These are phyloP conservation scores for Aspergillus ostianus DNA, from an alignment of 495 filamentous ascomycete species.

Conservation along the genomic window DNA sequence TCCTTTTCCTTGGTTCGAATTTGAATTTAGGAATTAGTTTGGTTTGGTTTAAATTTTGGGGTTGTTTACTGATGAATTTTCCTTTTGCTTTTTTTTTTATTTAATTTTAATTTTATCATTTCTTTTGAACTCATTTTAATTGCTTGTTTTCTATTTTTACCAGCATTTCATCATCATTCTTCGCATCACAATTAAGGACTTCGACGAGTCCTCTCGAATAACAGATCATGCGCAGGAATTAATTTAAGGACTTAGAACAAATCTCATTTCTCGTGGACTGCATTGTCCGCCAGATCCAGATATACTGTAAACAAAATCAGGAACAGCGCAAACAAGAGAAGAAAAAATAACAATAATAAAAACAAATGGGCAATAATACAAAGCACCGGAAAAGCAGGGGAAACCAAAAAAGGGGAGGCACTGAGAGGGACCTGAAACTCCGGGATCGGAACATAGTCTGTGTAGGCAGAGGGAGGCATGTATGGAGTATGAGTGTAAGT, in stretches of 20 bases:
- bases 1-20: constrained; percentile 7
- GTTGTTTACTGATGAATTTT: constrained; percentile 10
- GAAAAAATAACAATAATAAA: constrained; percentile 23
- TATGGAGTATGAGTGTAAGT: constrained; percentile 6
- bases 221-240: background rate
- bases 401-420: constrained; percentile 11
- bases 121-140: constrained; percentile 14
- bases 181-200: constrained; percentile 3
- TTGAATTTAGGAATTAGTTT: constrained; percentile 12
- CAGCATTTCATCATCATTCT: constrained; percentile 6
- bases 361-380: background rate
- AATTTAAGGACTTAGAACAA: background rate
- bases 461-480: background rate
- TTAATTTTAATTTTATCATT: constrained; percentile 9
- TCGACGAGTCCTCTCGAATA: background rate
- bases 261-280: background rate
- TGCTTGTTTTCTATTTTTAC: constrained; percentile 22
- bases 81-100: constrained; percentile 10
- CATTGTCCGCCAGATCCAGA: background rate
- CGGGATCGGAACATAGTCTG: constrained; percentile 29
- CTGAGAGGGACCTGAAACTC: constrained; percentile 21
- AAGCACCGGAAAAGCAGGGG: constrained; percentile 22
- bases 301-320: background rate
- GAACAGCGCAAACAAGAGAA: constrained; percentile 11
- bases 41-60: constrained; percentile 12